Evolutionary conservation across 345 rosid species (phyloP).

Genomic region (Rhizophora apiculata): DNA sequence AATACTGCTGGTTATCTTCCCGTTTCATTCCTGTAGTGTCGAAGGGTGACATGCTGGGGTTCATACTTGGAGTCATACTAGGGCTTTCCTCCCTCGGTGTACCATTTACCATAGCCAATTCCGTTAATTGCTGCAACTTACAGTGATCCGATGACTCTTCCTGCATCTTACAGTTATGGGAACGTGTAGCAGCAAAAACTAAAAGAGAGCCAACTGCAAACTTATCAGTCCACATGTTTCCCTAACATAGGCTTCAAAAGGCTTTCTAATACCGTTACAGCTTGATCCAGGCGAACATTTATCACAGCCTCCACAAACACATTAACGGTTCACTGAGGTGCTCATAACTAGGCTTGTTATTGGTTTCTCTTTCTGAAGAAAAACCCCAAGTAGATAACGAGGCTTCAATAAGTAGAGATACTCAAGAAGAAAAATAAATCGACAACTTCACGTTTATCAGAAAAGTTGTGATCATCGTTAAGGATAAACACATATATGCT

Average conservation of each 20-base stretch:
- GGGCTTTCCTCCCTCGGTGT: constrained; percentile 88
- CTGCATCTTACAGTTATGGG: constrained; percentile 27
- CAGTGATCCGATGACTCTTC: constrained; percentile 90
- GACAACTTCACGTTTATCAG: no score
- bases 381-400: not conserved
- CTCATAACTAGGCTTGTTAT: constrained; percentile 88
- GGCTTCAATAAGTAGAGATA: constrained; percentile 5
- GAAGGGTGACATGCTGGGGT: constrained; percentile 89
- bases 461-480: no score
- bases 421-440: no score
- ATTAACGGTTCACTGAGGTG: constrained; percentile 90
- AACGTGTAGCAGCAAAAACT: constrained; percentile 4
- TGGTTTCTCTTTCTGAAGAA: constrained; percentile 73
- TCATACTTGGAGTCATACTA: constrained; percentile 78
- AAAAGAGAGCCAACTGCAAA: not conserved
- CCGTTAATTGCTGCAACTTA: constrained; percentile 87
- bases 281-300: constrained; percentile 66
- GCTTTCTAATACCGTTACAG: constrained; percentile 61
- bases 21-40: constrained; percentile 74
- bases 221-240: not conserved
- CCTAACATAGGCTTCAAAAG: constrained; percentile 92
- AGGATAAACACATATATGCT: no score
- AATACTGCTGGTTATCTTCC: constrained; percentile 38
- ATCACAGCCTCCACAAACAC: constrained; percentile 77
- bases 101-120: constrained; percentile 79